phyloP scores from a whole-genome alignment of 768 basidiomycete genomes.

The Naganishia kalamii region DNA sequence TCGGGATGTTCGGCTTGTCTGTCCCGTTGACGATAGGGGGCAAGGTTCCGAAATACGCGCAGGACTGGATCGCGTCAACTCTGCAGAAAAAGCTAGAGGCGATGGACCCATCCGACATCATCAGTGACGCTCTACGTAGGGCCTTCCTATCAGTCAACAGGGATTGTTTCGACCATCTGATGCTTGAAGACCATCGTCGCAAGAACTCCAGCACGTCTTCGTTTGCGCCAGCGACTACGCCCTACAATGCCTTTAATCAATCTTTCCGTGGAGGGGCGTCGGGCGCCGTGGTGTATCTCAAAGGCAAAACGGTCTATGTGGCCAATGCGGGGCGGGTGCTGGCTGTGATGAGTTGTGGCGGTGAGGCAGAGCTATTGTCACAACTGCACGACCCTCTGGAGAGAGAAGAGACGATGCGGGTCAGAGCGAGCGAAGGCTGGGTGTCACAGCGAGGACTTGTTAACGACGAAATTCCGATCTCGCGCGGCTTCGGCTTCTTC shows the following conservation, averaged over 20 bases:
- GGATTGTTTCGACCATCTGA: slow-evolving; percentile 62
- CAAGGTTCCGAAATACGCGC: slow-evolving; percentile 71
- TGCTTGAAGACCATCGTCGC: slow-evolving; percentile 48
- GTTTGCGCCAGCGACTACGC: background rate
- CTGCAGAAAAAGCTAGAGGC: slow-evolving; percentile 59
- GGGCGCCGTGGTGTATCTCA: slow-evolving; percentile 78
- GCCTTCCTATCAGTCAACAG: slow-evolving; percentile 84
- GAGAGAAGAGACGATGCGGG: slow-evolving; percentile 72
- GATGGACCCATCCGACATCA: slow-evolving; percentile 53
- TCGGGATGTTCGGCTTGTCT: slow-evolving; percentile 89
- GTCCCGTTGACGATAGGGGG: slow-evolving; percentile 51
- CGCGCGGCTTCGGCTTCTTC: slow-evolving; percentile 90
- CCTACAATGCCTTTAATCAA: slow-evolving; percentile 44
- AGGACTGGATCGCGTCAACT: slow-evolving; percentile 65
- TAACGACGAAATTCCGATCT: slow-evolving; percentile 83
- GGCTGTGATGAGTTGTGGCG: slow-evolving; percentile 71
- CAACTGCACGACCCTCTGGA: slow-evolving; percentile 85
- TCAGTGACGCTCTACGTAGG: slow-evolving; percentile 72
- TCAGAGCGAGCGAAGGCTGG: slow-evolving; percentile 87
- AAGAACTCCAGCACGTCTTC: slow-evolving; percentile 62
- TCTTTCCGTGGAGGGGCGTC: slow-evolving; percentile 64
- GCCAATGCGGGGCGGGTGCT: slow-evolving; percentile 85
- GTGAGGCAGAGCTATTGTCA: slow-evolving; percentile 67
- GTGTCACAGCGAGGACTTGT: slow-evolving; percentile 83
- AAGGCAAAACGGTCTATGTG: slow-evolving; percentile 70